Base-by-base conservation (phyloP, 345 rosid genomes). In the Durio zibethinus region DNA sequence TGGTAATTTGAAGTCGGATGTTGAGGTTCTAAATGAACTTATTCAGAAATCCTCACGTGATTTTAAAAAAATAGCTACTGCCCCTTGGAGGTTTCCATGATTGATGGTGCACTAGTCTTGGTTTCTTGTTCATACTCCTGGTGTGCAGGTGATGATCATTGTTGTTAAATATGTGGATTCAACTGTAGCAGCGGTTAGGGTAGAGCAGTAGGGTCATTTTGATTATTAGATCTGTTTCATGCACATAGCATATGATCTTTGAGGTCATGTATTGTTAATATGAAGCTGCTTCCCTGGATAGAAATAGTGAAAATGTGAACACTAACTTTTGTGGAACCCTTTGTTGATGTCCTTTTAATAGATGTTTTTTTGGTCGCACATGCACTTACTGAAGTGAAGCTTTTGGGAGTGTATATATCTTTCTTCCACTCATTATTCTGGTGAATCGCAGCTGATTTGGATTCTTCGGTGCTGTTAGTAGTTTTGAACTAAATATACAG, bases 31-130 rank as follows among this genome's bases (percentile, higher is more conserved):
- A 21, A 85, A 76, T 35, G 76, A 7, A 5, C 69, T 61, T 29
- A 25, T 87, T 73, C 76, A 67, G 65, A 72, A 36, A 16, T 80
- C 79, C 4, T 78, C 68, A n/a, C 10, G 29, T n/a, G 84, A 83
- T 57, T 89, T 85, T 73, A 75, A 50, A 15, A 74, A 68, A 21
- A 25, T 78, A 80, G 86, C 86, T 7, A 27, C 83, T 78, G 83
- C 88, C 45, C 84, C 90, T 6, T 92, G 93, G 93, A 78, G 74
- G 43, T 78, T 12, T 31, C 48, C 71, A 59, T 81, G 82, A 79
- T 72, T 73, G 35, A 20, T 33, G n/a, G 14, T 6, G 15, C 27
- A 21, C 7, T 5, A 29, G 3, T 9, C 11, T 4, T 27, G 12
- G 62, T 74, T 57, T 27, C 68, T 23, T 33, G 23, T 69, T 57